Percentiles rank a stretch among this genome's conserved stretches.
These are phyloP conservation scores for Trichosporon ovoides DNA, from an alignment of 1,284 basidiomycete genomes.

Conservation along the genomic window DNA sequence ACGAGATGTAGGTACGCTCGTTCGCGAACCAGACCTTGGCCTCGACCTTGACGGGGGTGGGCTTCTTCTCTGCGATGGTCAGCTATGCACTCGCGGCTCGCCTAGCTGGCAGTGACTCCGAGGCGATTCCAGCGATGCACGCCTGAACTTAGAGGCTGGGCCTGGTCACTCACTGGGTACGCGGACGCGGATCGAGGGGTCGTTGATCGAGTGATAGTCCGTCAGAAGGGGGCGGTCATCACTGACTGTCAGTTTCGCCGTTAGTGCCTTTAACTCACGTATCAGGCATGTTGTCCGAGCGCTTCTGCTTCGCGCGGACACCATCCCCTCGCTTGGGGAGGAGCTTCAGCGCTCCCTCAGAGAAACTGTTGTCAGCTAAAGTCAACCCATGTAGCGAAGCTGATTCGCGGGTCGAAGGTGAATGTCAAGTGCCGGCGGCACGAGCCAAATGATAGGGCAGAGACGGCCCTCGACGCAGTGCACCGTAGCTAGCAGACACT, in stretches of 20 bases:
- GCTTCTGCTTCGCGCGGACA: constrained; percentile 39
- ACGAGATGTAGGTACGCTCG: constrained; percentile 92
- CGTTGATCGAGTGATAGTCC: constrained; percentile 46
- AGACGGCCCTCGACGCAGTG: too few species aligned
- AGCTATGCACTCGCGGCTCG: too few species aligned
- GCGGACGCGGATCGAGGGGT: constrained; percentile 36
- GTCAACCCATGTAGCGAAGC: too few species aligned
- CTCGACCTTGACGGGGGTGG: constrained; percentile 86
- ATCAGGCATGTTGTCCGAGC: constrained; percentile 45
- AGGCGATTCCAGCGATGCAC: too few species aligned
- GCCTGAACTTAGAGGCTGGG: too few species aligned
- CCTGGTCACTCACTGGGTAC: constrained; percentile 37
- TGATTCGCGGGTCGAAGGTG: background rate
- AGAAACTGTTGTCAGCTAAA: constrained; percentile 38
- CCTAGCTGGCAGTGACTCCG: too few species aligned
- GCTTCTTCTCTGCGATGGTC: constrained; percentile 60
- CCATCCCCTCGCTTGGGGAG: constrained; percentile 38
- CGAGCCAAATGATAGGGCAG: too few species aligned
- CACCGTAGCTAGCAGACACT: constrained; percentile 9
- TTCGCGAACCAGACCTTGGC: constrained; percentile 99
- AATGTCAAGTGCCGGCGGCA: too few species aligned
- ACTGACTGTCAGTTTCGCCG: constrained; percentile 19
- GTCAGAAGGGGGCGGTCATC: constrained; percentile 32
- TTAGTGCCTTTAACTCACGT: constrained; percentile 38
- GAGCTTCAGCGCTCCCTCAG: constrained; percentile 36